A percentile compares a stretch with the other conserved stretches of the same genome.
These are phyloP conservation scores for Cyberlindnera euphorbiiphila DNA, from an alignment of 805 yeast species.

Conservation along the genomic window DNA sequence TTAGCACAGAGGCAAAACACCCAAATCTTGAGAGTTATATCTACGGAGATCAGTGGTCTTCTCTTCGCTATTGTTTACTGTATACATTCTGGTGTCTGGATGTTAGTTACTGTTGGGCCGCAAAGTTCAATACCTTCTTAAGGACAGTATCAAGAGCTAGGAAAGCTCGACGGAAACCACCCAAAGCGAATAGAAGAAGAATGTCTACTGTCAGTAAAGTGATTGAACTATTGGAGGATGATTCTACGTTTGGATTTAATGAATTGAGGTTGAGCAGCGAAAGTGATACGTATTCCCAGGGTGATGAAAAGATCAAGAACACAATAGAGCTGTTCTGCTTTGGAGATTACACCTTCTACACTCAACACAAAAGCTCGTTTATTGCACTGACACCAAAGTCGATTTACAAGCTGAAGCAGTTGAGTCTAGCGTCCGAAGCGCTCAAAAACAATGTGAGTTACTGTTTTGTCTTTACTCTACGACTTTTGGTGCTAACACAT, in stretches of 20 bases:
- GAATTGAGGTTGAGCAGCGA: conserved; percentile 17
- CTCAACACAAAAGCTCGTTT: conserved; percentile 6
- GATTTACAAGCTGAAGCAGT: conserved; percentile 21
- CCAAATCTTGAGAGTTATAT: too few relatives aligned
- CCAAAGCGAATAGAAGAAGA: background rate
- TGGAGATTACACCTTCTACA: conserved; percentile 22
- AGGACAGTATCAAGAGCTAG: background rate
- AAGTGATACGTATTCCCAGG: conserved; percentile 1
- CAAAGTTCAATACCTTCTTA: background rate
- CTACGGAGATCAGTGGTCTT: too few relatives aligned
- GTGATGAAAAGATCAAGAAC: conserved; percentile 13
- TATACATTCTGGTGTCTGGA: conserved; percentile 3
- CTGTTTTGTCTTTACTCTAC: background rate
- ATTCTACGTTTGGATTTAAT: conserved; percentile 23
- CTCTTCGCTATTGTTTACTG: too few relatives aligned
- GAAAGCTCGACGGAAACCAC: background rate
- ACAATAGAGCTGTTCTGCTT: conserved; percentile 27
- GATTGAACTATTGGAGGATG: conserved; percentile 16
- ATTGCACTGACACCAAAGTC: conserved; percentile 16
- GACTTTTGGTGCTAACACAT: conserved; percentile 1
- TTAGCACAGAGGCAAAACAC: too few relatives aligned
- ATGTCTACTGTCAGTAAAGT: background rate
- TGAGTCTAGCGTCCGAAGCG: conserved; percentile 21
- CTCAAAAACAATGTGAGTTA: conserved; percentile 15
- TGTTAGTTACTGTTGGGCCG: background rate